Evolutionary conservation across 1,284 basidiomycete species (phyloP), one percentile per base, ranked within the genome.

Genomic region (Trametes hirsuta): DNA sequence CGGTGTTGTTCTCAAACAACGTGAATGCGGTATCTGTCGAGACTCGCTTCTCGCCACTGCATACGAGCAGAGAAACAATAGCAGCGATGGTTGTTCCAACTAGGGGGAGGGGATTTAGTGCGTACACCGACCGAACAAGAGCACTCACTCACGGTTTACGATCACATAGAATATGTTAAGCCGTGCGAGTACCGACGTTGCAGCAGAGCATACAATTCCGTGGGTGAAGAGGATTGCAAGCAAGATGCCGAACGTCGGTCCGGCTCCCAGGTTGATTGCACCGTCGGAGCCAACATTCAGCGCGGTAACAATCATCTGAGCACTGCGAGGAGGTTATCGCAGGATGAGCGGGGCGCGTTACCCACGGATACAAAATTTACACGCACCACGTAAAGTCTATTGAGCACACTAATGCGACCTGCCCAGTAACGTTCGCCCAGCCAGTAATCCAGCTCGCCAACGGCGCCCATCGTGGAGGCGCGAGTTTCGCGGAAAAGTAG

Each of bases 361-460:
- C 30, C 39, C 39, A 22, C n/a, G 25, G 1, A 34, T 0, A 15
- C 25, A 21, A 10, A 11, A 1, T 14, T 6, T 11, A 9, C 21
- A 51, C 77, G 24, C 47, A 81, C 82, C 86, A 86, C 21, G 87
- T 88, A 62, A 85, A 91, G 69, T 90, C 88, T 55, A 91, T 90
- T 4, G 87, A 89, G 66, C 85, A 88, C 34, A 91, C 86, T 10
- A 90, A 79, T 0, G 86, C 79, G 22, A 85, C 75, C 69, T 84
- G 84, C n/a, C 84, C 82, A 4, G 81, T 84, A 53, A 86, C 76
- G 63, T 86, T 87, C 11, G 84, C 84, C 86, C 85, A 87, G 1
- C 82, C 81, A n/a, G 88, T 91, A 55, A 91, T 85, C 89, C 89
- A 91, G 64, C 87, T 88, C 1, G 87, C 86, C 42, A 91, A 72